Evolutionary conservation across 169 alveolate species (phyloP), one percentile per base, ranked within the genome.

Genomic region (Babesia ovata): DNA sequence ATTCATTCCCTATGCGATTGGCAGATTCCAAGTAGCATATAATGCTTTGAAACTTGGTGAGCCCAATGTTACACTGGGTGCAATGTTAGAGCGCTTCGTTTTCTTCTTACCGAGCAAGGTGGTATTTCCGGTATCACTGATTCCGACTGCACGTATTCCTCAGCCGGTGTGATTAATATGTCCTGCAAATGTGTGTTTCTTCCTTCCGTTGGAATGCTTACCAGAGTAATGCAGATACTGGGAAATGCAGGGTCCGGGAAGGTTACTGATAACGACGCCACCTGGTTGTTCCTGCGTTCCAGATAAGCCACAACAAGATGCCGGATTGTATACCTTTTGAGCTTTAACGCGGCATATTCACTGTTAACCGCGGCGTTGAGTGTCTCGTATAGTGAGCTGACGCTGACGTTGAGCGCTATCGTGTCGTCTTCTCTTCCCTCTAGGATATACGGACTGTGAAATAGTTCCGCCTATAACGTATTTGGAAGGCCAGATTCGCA

Each of bases 351-450:
- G 14, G 76, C 76, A 22, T 70, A 14, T 17, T 81, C 84, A 59
- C 88, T 81, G 46, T 42, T 81, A 2, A 73, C 61, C n/a, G 88
- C 57, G 24, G 88, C 75, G 74, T 50, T 81, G 24, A 81, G 53
- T 16, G 88, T 58, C 45, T 81, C 88, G 44, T 60, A 81, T 10
- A 81, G 65, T 21, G 85, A 53, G 72, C 56, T 63, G 48, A 81
- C 63, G 52, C 76, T 67, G 44, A 81, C 57, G 67, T 81, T 73
- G 21, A 81, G 52, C 26, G 75, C 74, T 9, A 81, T 62, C 19
- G 50, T 65, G 24, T 26, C 70, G 45, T 75, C 66, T 9, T 59
- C 57, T 28, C 39, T 56, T 11, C 74, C 59, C 44, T 70, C 78
- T 26, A 81, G 56, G 21, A 42, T 36, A 45, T 60, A 62, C 16